phyloP scores from a whole-genome alignment of 176 grass and related monocot species.

The Eleusine coracana region DNA sequence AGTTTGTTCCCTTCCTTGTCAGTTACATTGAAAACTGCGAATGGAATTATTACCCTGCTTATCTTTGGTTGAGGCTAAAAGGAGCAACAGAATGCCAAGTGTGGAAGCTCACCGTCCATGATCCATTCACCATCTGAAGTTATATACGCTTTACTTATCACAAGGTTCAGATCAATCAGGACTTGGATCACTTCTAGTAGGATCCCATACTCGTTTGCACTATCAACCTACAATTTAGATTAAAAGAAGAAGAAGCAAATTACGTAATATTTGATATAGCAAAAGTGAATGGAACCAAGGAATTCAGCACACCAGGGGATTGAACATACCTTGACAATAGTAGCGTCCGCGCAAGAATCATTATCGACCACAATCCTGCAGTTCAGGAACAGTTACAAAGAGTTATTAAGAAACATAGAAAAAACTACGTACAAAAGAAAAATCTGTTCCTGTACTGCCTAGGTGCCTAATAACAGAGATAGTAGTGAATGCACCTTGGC shows the following conservation, averaged over 20 bases:
- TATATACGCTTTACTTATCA: constrained; percentile 82
- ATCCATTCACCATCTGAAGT: constrained; percentile 80
- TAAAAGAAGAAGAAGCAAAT: background rate
- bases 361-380: constrained; percentile 75
- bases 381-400: constrained; percentile 1
- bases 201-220: constrained; percentile 76
- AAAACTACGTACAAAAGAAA: background rate
- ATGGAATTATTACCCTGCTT: constrained; percentile 2
- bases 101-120: constrained; percentile 73
- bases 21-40: constrained; percentile 79
- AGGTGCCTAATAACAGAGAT: no score
- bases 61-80: background rate
- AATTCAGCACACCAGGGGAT: background rate
- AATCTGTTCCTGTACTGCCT: background rate
- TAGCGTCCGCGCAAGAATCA: constrained; percentile 52
- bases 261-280: background rate
- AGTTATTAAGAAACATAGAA: background rate
- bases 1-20: constrained; percentile 69
- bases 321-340: constrained; percentile 62
- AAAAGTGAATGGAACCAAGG: background rate
- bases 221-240: constrained; percentile 55
- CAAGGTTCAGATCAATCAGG: constrained; percentile 74
- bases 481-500: constrained; percentile 52
- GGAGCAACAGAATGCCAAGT: background rate
- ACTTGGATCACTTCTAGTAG: constrained; percentile 81